Evolutionary conservation across 495 filamentous ascomycete genomes (phyloP), one percentile per base, ranked within the genome.

Genomic region (Aspergillus sclerotiicarbonarius): DNA sequence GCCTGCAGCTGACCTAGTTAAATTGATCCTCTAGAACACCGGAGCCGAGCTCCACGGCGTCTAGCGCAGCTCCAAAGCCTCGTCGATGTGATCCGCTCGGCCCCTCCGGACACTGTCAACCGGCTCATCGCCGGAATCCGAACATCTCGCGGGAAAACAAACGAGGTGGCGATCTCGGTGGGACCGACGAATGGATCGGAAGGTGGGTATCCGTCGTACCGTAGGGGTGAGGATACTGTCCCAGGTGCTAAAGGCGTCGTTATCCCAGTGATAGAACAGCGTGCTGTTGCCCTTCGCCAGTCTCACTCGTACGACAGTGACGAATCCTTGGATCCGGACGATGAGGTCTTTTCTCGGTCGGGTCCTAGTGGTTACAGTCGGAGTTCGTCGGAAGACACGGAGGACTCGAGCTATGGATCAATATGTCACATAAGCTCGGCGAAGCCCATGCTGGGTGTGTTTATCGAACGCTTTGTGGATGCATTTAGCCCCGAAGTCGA

Each of bases 401-500:
- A 67, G 0, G 69, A 71, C 46, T 71, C 70, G 10, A 64, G 61
- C 13, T 64, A 63, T 8, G 59, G 65, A 3, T 70, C 68, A 0
- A 50, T 73, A 0, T 62, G 67, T 33, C 65, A 56, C 39, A 60
- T 66, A 57, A 63, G 69, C n/a, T 52, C 66, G 19, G 12, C 58
- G 29, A 58, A 63, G 41, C 69, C 70, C 1, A 65, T 64, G 18
- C 57, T 76, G 1, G 76, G 77, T 58, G 62, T 75, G 6, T 79
- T 74, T 45, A 71, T 79, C 10, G 71, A 77, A 56, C 72, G 76
- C 2, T 79, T 79, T 29, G 69, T 79, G 1, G 76, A 79, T 51
- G 76, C 76, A 8, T 79, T 79, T 25, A 76, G 73, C 51, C 76
- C 76, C 0, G 64, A 76, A 39, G 74, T 77, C 8, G 70, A 76